These are phyloP conservation scores for Voacanga thouarsii DNA, from an alignment of 257 asterid species.

Conservation along the genomic window DNA sequence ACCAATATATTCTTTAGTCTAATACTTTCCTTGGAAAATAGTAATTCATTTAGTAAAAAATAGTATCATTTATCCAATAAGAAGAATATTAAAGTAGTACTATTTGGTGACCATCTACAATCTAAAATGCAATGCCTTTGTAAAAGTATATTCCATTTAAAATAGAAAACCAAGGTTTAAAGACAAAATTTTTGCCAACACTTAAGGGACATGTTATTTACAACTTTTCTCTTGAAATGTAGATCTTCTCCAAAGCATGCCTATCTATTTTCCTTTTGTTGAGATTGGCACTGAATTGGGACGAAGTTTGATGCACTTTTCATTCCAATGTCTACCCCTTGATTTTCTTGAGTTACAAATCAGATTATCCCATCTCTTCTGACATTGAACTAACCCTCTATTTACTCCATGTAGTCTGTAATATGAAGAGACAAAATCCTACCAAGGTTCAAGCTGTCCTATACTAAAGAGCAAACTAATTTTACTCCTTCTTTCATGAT, in stretches of 20 bases:
- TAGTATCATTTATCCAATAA: too few species aligned
- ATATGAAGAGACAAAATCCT: conserved; percentile 63
- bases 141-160: too few species aligned
- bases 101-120: too few species aligned
- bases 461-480: conserved; percentile 32
- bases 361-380: conserved; percentile 82
- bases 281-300: conserved; percentile 61
- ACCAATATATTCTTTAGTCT: too few species aligned
- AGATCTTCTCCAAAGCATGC: conserved; percentile 31
- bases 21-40: too few species aligned
- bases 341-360: conserved; percentile 72
- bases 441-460: conserved; percentile 52
- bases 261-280: conserved; percentile 40
- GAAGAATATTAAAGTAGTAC: too few species aligned
- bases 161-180: too few species aligned
- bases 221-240: conserved; percentile 35
- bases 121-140: too few species aligned
- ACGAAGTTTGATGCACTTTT: conserved; percentile 29
- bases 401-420: conserved; percentile 56
- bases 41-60: too few species aligned
- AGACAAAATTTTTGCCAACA: too few species aligned
- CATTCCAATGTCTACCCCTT: conserved; percentile 27
- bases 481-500: conserved; percentile 42
- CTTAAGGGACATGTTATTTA: too few species aligned
- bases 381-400: conserved; percentile 72